Base-by-base conservation (phyloP, 1,139 yeast species). In the Yamadazyma membranifaciens region DNA sequence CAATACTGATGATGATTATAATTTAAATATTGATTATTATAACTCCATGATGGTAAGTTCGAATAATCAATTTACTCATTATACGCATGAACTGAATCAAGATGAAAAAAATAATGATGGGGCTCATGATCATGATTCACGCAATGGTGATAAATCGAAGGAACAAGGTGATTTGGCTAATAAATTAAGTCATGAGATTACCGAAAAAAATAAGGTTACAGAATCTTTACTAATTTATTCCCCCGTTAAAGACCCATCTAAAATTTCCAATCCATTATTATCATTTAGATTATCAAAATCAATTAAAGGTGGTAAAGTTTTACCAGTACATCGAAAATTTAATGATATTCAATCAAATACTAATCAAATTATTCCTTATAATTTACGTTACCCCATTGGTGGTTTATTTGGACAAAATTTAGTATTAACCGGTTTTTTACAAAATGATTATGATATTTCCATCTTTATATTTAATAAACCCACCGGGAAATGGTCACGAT, bases 351-450 rank as follows among this genome's bases (percentile, higher is more conserved):
- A 24, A 3, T 33, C 44, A 1, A n/a, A 27, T 6, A 14, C 26
- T 3, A 45, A 39, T 14, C 45, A 41, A 13, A 39, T 46, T 10
- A 39, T 47, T 13, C 78, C 78, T 2, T 63, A 56, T 41, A 71
- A 71, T 37, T 59, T 83, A 36, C 58, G 67, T 27, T 75, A 67
- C 48, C 86, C 87, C 5, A 70, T 78, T 0, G 80, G 83, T 20
- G 86, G 81, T 2, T 54, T 72, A 9, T 83, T 82, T 55, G 88
- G 89, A 6, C 80, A 80, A 43, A 81, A 80, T 50, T 54, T 83
- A 13, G 75, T 83, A 6, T 64, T 82, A 2, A 68, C 78, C 1
- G 92, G 92, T 0, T 80, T 75, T 43, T 57, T 75, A 31, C 73
- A 78, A 20, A 60, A 63, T 17, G 83, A 80, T 41, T 69, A 65